A percentile compares a stretch with the other conserved stretches of the same genome.
These are phyloP conservation scores for Crinitomyces ghanaensis DNA, from an alignment of 805 yeast genomes.

Conservation along the genomic window DNA sequence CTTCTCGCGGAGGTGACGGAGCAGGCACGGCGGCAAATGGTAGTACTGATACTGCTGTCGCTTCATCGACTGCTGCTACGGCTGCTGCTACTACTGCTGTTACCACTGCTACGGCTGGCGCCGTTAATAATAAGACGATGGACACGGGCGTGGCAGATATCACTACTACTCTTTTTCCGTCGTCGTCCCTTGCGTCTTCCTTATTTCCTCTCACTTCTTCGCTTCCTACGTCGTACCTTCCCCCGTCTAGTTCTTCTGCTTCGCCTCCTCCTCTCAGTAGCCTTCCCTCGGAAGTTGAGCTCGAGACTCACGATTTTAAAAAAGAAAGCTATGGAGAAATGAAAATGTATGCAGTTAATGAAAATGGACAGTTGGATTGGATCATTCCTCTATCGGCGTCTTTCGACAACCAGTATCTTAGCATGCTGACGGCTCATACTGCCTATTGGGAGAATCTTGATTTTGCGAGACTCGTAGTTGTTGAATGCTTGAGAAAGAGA, in stretches of 20 bases:
- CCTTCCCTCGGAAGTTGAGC: slow-evolving; percentile 19
- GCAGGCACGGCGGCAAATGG: neutral
- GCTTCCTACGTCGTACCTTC: no score
- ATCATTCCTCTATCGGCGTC: slow-evolving; percentile 44
- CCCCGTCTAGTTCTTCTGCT: no score
- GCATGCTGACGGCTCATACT: slow-evolving; percentile 80
- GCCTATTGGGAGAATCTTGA: slow-evolving; percentile 82
- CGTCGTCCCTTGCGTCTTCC: no score
- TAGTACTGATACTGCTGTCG: neutral
- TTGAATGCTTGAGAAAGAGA: slow-evolving; percentile 25
- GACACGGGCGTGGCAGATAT: no score
- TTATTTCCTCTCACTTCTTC: no score
- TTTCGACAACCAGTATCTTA: slow-evolving; percentile 66
- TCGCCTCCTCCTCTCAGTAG: no score
- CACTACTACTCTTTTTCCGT: no score
- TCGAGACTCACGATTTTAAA: slow-evolving; percentile 16
- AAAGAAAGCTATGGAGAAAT: slow-evolving; percentile 22
- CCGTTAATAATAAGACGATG: no score
- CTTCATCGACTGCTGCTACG: no score
- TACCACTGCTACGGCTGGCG: neutral
- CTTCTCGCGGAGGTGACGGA: neutral
- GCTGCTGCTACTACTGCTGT: slow-evolving; percentile 1
- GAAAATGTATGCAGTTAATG: slow-evolving; percentile 44
- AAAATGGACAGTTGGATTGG: slow-evolving; percentile 77
- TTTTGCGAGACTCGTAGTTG: slow-evolving; percentile 49